Evolutionary conservation across 805 yeast genomes (phyloP), one percentile per base, ranked within the genome.

Genomic region (Spathaspora hagerdaliae): DNA sequence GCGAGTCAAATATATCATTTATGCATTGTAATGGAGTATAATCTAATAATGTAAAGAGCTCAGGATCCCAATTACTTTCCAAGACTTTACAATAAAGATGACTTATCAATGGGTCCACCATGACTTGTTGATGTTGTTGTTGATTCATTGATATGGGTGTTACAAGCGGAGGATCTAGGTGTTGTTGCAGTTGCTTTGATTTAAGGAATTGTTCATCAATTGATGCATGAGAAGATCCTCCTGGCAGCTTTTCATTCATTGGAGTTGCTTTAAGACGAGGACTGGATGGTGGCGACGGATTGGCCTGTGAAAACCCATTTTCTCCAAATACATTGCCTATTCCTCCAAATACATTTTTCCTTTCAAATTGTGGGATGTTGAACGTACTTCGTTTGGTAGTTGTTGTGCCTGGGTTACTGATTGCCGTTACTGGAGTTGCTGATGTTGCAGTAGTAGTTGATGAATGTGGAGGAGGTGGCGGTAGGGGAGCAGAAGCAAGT

Each of bases 1-100:
- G 86, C 29, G 87, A 85, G 27, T 77, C 74, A 46, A 87, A 76
- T 2, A 91, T 85, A 61, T 88, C 95, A 31, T 81, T 81, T 9
- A 90, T 74, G 50, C 91, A 79, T 47, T 83, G 87, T 41, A 76
- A 75, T 0, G 96, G 92, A 10, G 82, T 70, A 41, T 60, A 73
- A 70, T 66, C 86, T 79, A 69, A 58, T 39, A 65, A 61, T 45
- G 69, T 69, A 58, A 63, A 63, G 35, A 72, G 55, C 41, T 69
- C 71, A 0, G 75, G 75, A 45, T 81, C 87, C 89, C 88, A 83
- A 0, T 82, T 73, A 31, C 77, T 61, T 48, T 82, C 82, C 49
- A 82, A 71, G 1, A 83, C 74, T 50, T 72, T 76, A 45, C 76
- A 74, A 51, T 79, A 79, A 6, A 81, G 60, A 35, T 65, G 71